Percentiles rank a stretch among this genome's conserved stretches.
These are phyloP conservation scores for Raphanus hybrid DNA, from an alignment of 441 rosid genomes.

Conservation along the genomic window DNA sequence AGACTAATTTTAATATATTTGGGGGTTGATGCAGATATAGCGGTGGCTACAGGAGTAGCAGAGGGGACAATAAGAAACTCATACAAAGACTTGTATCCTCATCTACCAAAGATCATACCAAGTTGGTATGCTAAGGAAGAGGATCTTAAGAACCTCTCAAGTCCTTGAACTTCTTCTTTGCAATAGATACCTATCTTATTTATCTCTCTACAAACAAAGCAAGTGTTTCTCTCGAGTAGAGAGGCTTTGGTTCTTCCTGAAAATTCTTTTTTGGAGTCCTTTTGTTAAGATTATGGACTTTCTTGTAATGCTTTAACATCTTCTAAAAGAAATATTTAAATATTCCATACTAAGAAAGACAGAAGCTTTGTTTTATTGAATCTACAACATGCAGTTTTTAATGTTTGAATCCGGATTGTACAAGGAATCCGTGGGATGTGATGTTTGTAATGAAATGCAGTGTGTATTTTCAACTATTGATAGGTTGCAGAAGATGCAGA, in stretches of 20 bases:
- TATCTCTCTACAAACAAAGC: slow-evolving; percentile 8
- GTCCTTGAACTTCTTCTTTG: slow-evolving; percentile 56
- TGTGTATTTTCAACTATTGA: too few species aligned
- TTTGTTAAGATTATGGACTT: slow-evolving; percentile 21
- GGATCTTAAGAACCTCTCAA: slow-evolving; percentile 79
- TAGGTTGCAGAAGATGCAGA: too few species aligned
- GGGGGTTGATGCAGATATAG: slow-evolving; percentile 65
- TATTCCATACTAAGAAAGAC: slow-evolving; percentile 2
- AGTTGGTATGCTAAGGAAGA: slow-evolving; percentile 93
- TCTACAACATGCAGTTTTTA: too few species aligned
- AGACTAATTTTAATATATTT: neutral
- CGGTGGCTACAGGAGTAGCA: slow-evolving; percentile 91
- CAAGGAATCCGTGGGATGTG: too few species aligned
- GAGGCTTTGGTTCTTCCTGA: slow-evolving; percentile 13
- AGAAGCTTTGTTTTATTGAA: too few species aligned
- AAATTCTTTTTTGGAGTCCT: slow-evolving; percentile 14
- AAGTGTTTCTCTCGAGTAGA: slow-evolving; percentile 29
- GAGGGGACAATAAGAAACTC: slow-evolving; percentile 97
- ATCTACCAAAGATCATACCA: slow-evolving; percentile 83
- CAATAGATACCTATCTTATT: slow-evolving; percentile 6
- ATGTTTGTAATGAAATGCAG: too few species aligned
- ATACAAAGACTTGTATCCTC: slow-evolving; percentile 93
- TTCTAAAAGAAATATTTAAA: neutral
- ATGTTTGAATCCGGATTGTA: too few species aligned
- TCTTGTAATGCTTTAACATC: neutral